Percentiles rank a stretch among this genome's conserved stretches.
Conservation (phyloP, 2,329 filamentous ascomycete genomes). For the Coniochaeta hoffmannii region DNA sequence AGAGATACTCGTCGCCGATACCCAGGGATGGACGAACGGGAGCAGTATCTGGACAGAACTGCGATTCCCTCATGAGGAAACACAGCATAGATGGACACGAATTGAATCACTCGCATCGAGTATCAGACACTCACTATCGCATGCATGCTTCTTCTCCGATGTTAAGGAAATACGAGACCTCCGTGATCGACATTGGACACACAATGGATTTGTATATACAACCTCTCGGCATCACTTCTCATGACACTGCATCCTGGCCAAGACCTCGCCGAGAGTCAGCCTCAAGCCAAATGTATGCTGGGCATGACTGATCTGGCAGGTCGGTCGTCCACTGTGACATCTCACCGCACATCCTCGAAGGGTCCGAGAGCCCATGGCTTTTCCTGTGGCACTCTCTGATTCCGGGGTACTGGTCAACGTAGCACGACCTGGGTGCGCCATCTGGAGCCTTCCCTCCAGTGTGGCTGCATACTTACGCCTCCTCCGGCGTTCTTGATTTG, state of each 20-base stretch:
- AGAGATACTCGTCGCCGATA: slow-evolving; percentile 8
- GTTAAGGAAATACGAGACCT: neutral
- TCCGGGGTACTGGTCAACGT: neutral
- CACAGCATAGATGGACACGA: neutral
- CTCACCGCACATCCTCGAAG: neutral
- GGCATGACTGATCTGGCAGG: neutral
- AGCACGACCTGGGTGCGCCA: neutral
- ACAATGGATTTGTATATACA: neutral
- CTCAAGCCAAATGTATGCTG: neutral
- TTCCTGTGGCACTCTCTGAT: slow-evolving; percentile 2
- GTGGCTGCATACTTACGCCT: neutral
- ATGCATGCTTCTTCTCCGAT: neutral
- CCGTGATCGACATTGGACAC: too few relatives aligned
- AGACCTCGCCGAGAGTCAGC: too few relatives aligned
- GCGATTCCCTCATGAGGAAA: neutral
- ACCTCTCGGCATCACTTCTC: too few relatives aligned
- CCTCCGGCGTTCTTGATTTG: neutral
- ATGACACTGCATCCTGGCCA: too few relatives aligned
- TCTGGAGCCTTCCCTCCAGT: neutral
- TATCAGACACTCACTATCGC: neutral
- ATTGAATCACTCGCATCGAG: neutral
- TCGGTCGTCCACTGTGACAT: neutral
- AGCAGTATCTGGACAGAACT: neutral
- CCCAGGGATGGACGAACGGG: slow-evolving; percentile 2
- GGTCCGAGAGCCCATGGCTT: slow-evolving; percentile 6